Evolutionary conservation across 345 rosid species (phyloP), one percentile per base, ranked within the genome.

Genomic region (Excoecaria agallocha): DNA sequence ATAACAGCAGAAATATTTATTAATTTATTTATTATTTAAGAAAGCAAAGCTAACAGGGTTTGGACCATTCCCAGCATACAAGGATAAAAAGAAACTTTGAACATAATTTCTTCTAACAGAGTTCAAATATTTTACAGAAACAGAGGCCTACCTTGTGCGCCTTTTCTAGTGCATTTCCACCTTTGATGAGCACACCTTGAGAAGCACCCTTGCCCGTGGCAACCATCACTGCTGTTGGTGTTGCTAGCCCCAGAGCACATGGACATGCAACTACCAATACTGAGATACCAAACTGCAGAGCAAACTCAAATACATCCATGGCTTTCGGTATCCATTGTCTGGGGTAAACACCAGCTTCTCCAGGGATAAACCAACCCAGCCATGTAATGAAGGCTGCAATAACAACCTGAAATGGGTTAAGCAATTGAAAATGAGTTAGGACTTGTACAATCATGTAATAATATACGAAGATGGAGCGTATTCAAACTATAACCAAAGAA

Each of bases 171-270:
- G 92, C 90, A 82, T 84, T 72, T 82, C 94, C 94, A 48, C 94
- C 94, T 81, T 90, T 90, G 75, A 90, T 90, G 37, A 90, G 94
- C 72, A 90, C 89, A 56, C 94, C 92, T 67, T 80, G 92, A 69
- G 92, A 88, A 77, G 94, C 94, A 69, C 94, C 92, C 74, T 90
- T 90, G 56, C 94, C 94, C 0, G 94, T 90, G 54, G 94, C 94
- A 83, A 90, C 92, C 92, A 90, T 90, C 72, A 90, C 88, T 6
- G 94, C 94, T 9, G 94, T 90, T 64, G 94, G 94, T 20, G 94
- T 90, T 79, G 92, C 94, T 24, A 90, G 87, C 62, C 94, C 94
- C 48, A 90, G 78, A 68, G 94, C 94, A 75, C 94, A 90, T 7
- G 94, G 94, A 72, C 92, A 90, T 69, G 94, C 94, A 76, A 90